Percentiles rank a stretch among this genome's conserved stretches.
These are phyloP conservation scores for Xylariaceae sp. DNA, from an alignment of 2,329 filamentous ascomycete genomes.

Conservation along the genomic window DNA sequence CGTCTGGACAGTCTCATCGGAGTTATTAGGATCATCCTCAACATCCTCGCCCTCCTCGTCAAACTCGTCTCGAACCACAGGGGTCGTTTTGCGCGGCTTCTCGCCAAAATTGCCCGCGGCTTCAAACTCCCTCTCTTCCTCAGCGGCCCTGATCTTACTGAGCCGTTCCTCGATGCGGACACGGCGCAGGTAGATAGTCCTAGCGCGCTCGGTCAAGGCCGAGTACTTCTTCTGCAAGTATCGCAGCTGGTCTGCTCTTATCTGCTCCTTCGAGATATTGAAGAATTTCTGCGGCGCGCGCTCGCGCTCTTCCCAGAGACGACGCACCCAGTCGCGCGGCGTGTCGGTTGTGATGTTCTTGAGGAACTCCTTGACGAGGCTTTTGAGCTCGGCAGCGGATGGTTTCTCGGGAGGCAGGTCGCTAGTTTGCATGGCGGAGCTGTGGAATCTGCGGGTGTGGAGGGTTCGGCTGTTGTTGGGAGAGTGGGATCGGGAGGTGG, in stretches of 20 bases:
- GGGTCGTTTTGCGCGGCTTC: neutral
- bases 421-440: neutral
- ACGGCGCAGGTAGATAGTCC: slow-evolving; percentile 11
- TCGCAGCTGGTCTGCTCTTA: neutral
- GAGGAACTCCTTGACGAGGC: slow-evolving; percentile 20
- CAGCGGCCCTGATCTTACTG: neutral
- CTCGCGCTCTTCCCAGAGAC: slow-evolving; percentile 16
- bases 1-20: no score
- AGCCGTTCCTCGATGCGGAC: slow-evolving; percentile 6
- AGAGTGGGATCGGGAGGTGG: neutral
- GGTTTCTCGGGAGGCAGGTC: neutral
- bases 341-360: slow-evolving; percentile 12
- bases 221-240: slow-evolving; percentile 11
- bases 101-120: no score
- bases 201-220: slow-evolving; percentile 4
- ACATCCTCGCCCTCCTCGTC: no score
- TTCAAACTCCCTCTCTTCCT: neutral
- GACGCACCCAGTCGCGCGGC: slow-evolving; percentile 12
- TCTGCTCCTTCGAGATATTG: neutral
- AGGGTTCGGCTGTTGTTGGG: neutral
- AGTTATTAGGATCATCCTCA: no score
- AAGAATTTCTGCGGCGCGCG: neutral
- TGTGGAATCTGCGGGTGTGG: slow-evolving; percentile 8
- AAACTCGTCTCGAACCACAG: neutral
- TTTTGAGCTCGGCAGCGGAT: slow-evolving; percentile 6